Conservation (phyloP, 1,284 basidiomycete genomes). For the Naganishia sp. region DNA sequence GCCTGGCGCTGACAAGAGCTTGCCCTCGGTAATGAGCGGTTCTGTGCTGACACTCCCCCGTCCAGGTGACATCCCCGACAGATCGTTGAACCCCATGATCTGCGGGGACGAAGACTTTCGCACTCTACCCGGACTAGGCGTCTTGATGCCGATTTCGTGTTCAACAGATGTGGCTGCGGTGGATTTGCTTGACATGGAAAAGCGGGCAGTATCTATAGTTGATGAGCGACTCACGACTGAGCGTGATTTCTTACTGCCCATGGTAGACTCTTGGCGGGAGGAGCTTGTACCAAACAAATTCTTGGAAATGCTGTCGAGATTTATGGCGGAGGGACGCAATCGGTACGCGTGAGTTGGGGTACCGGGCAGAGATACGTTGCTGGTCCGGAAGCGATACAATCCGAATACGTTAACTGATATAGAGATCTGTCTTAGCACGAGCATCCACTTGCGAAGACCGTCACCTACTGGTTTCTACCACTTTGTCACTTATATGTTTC, state of each 20-base stretch:
- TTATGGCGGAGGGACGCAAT: slow-evolving; percentile 76
- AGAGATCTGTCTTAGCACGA: too few relatives aligned
- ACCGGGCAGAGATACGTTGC: slow-evolving; percentile 69
- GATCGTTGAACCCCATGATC: not conserved
- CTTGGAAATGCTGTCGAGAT: slow-evolving; percentile 74
- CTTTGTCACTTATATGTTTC: slow-evolving; percentile 12
- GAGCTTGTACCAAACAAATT: slow-evolving; percentile 52
- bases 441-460: too few relatives aligned
- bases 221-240: slow-evolving; percentile 42
- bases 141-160: slow-evolving; percentile 1
- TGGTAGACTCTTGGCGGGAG: slow-evolving; percentile 36
- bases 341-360: slow-evolving; percentile 69
- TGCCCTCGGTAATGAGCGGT: slow-evolving; percentile 1
- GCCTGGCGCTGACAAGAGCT: too few relatives aligned
- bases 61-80: slow-evolving; percentile 20
- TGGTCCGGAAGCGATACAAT: slow-evolving; percentile 77
- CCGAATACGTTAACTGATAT: slow-evolving; percentile 76
- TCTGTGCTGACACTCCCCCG: slow-evolving; percentile 6
- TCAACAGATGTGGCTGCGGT: slow-evolving; percentile 29
- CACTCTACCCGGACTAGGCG: slow-evolving; percentile 20
- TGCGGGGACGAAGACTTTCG: slow-evolving; percentile 22
- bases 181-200: slow-evolving; percentile 28
- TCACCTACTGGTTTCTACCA: slow-evolving; percentile 11
- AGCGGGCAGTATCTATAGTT: slow-evolving; percentile 37
- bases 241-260: slow-evolving; percentile 38